A percentile compares a stretch with the other conserved stretches of the same genome.
These are phyloP conservation scores for Vitis rupestris DNA, from an alignment of 164 flowering plant species.

Conservation along the genomic window DNA sequence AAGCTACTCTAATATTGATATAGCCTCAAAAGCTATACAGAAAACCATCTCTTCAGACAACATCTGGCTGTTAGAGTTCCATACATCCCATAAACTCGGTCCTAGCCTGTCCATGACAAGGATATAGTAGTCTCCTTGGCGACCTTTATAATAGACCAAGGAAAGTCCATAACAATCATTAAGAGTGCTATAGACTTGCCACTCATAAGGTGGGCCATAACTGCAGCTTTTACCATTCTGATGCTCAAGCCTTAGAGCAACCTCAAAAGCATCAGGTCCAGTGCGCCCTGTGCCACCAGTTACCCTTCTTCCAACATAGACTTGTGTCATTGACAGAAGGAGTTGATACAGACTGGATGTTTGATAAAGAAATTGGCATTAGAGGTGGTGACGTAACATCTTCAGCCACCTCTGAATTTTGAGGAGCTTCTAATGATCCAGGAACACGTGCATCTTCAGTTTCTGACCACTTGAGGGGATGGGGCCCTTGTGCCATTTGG, in stretches of 20 bases:
- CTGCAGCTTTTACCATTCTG: slow-evolving; percentile 54
- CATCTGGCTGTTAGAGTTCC: too few relatives aligned
- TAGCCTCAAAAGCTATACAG: too few relatives aligned
- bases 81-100: too few relatives aligned
- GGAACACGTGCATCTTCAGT: too few relatives aligned
- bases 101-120: not conserved
- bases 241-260: slow-evolving; percentile 59
- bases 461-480: too few relatives aligned
- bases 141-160: slow-evolving; percentile 52
- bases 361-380: slow-evolving; percentile 32
- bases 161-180: slow-evolving; percentile 61
- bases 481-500: too few relatives aligned
- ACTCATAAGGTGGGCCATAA: slow-evolving; percentile 57
- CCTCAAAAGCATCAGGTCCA: slow-evolving; percentile 56
- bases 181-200: slow-evolving; percentile 64
- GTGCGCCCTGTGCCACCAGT: slow-evolving; percentile 33
- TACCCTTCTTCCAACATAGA: slow-evolving; percentile 52
- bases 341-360: slow-evolving; percentile 14
- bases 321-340: slow-evolving; percentile 25
- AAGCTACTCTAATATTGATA: too few relatives aligned
- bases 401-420: slow-evolving; percentile 13
- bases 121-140: slow-evolving; percentile 53
- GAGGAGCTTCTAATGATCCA: slow-evolving; percentile 16
- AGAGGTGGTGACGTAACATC: slow-evolving; percentile 45
- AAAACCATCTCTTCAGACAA: too few relatives aligned